Percentiles rank a stretch among this genome's conserved stretches.
Evolutionary conservation across 192 early-diverging fungal species (phyloP).

Genomic region (Phycomyces nitens): DNA sequence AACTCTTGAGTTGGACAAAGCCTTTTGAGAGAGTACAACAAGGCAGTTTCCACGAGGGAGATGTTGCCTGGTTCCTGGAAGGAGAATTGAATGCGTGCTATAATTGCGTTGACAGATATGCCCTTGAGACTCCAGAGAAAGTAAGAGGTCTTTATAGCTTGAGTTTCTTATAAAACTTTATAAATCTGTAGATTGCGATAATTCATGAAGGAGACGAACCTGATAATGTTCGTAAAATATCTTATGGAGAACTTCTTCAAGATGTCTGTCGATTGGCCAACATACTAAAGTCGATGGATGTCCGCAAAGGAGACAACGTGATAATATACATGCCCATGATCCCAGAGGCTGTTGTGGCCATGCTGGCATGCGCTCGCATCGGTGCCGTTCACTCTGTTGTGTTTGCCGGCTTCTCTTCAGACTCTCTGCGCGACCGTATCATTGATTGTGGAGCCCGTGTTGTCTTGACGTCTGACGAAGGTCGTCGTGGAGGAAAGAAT

Average conservation of each 20-base stretch:
- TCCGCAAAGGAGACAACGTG: conserved; percentile 90
- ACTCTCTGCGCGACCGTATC: conserved; percentile 90
- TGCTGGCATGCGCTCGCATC: conserved; percentile 92
- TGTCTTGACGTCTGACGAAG: conserved; percentile 92
- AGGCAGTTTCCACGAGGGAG: conserved; percentile 77
- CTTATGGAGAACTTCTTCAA: conserved; percentile 78
- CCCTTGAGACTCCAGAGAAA: conserved; percentile 63
- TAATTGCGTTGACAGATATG: conserved; percentile 97
- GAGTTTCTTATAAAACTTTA: too few species aligned
- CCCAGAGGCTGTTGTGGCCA: conserved; percentile 86
- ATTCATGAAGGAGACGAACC: conserved; percentile 90
- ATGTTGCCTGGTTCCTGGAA: conserved; percentile 91
- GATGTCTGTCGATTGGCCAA: conserved; percentile 85
- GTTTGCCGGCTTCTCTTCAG: conserved; percentile 95
- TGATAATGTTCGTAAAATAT: conserved; percentile 69
- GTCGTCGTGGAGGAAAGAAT: conserved; percentile 83
- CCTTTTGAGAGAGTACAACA: conserved; percentile 70
- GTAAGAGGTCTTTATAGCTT: too few species aligned
- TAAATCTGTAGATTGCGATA: conserved; percentile 65
- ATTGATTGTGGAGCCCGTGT: conserved; percentile 75
- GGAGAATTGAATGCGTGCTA: conserved; percentile 88
- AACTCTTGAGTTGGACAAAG: conserved; percentile 77
- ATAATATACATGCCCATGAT: conserved; percentile 98
- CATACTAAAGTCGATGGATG: conserved; percentile 75
- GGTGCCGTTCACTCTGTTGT: conserved; percentile 93